These are phyloP conservation scores for Artemisia tridentata DNA, from an alignment of 129 eudicot genomes.

Conservation along the genomic window DNA sequence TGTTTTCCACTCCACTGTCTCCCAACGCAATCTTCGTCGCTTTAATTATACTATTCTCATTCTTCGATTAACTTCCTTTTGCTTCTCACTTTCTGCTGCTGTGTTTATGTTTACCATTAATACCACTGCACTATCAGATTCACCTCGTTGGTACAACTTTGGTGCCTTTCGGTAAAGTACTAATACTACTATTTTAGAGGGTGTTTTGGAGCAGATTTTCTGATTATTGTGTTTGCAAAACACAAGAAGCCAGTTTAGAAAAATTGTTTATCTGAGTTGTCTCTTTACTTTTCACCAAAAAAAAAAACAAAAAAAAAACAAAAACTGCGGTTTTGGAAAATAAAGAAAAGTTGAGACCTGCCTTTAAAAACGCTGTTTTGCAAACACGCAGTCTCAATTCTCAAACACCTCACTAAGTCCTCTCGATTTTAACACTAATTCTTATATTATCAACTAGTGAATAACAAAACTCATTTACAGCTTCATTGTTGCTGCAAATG, in stretches of 20 bases:
- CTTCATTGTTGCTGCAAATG: slow-evolving; percentile 54
- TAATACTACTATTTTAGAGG: not conserved
- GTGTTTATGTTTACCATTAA: slow-evolving; percentile 61
- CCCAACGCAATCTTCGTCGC: slow-evolving; percentile 58
- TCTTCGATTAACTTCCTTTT: slow-evolving; percentile 54
- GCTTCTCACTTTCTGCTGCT: slow-evolving; percentile 59
- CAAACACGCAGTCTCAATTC: no score
- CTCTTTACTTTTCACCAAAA: not conserved
- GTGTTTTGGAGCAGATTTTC: no score
- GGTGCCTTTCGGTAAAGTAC: slow-evolving; percentile 55
- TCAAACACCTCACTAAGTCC: not conserved
- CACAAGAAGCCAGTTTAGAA: no score
- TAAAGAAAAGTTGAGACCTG: no score
- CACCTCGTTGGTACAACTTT: slow-evolving; percentile 56
- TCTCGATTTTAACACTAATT: not conserved
- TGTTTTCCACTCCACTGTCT: slow-evolving; percentile 63
- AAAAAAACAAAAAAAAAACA: no score
- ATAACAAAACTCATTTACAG: slow-evolving; percentile 17
- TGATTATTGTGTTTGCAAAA: no score
- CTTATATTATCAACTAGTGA: not conserved
- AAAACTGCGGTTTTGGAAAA: no score
- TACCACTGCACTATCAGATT: slow-evolving; percentile 9
- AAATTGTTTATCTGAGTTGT: not conserved
- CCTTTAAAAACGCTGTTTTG: no score
- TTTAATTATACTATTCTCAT: slow-evolving; percentile 47